A percentile compares a stretch with the other conserved stretches of the same genome.
These are phyloP conservation scores for Cytospora leucostoma DNA, from an alignment of 2,329 filamentous ascomycete species.

Conservation along the genomic window DNA sequence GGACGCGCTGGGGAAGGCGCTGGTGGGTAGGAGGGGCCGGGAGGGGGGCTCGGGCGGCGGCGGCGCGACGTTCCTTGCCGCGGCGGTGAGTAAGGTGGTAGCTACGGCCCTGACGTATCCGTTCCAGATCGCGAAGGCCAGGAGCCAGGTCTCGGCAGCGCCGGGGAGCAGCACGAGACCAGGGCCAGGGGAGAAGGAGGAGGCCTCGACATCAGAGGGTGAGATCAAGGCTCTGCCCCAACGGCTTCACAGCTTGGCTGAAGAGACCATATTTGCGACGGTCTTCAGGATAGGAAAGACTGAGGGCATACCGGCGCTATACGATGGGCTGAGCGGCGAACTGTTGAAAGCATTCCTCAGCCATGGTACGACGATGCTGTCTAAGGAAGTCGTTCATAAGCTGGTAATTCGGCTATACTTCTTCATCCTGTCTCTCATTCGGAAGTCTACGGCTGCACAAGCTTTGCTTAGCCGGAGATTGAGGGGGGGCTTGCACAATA, in stretches of 20 bases:
- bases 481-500: neutral
- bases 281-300: conserved; percentile 58
- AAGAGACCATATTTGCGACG: conserved; percentile 62
- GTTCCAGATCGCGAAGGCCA: conserved; percentile 80
- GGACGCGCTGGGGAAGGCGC: conserved; percentile 63
- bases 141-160: conserved; percentile 64
- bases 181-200: conserved; percentile 33
- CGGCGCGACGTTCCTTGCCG: conserved; percentile 50
- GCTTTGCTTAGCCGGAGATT: conserved; percentile 35
- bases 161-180: conserved; percentile 29
- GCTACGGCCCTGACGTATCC: conserved; percentile 82
- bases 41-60: conserved; percentile 35
- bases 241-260: conserved; percentile 34
- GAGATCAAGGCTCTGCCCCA: conserved; percentile 33
- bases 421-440: conserved; percentile 53
- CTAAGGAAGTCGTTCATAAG: conserved; percentile 76
- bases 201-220: conserved; percentile 16
- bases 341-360: conserved; percentile 81
- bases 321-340: conserved; percentile 75
- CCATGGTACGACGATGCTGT: conserved; percentile 84
- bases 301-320: conserved; percentile 71
- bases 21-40: conserved; percentile 53
- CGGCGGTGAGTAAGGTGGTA: conserved; percentile 75
- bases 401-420: conserved; percentile 74
- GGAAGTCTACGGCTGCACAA: conserved; percentile 45